A percentile compares a stretch with the other conserved stretches of the same genome.
Conservation (phyloP, 108 stramenopile species). For the Cylindrotheca closterium region DNA sequence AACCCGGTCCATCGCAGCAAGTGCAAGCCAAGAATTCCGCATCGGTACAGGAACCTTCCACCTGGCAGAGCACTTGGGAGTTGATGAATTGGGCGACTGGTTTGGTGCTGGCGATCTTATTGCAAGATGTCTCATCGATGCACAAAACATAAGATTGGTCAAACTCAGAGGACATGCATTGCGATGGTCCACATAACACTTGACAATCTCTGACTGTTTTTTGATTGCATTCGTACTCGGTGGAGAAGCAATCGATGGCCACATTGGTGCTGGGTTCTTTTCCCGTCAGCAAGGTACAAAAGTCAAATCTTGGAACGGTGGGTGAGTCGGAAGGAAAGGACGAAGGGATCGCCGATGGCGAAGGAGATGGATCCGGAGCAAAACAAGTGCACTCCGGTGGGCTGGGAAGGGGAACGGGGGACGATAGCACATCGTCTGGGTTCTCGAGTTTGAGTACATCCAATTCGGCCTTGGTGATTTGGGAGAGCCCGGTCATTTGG, state of each 20-base stretch:
- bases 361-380: background rate
- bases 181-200: background rate
- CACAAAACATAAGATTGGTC: background rate
- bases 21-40: background rate
- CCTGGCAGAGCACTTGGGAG: background rate
- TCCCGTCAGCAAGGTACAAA: background rate
- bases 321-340: background rate
- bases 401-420: background rate
- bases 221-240: background rate
- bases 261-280: background rate
- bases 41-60: background rate
- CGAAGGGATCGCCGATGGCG: background rate
- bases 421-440: background rate
- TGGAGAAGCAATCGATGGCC: background rate
- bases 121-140: background rate
- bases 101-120: background rate
- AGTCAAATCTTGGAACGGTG: background rate
- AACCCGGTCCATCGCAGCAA: background rate
- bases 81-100: background rate
- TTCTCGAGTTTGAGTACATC: background rate
- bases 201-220: background rate
- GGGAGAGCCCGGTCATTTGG: conserved; percentile 23
- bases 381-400: background rate
- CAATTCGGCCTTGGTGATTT: conserved; percentile 25
- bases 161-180: background rate